Conservation (phyloP, 108 stramenopile genomes). For the Mayamaea pseudoterrestris region DNA sequence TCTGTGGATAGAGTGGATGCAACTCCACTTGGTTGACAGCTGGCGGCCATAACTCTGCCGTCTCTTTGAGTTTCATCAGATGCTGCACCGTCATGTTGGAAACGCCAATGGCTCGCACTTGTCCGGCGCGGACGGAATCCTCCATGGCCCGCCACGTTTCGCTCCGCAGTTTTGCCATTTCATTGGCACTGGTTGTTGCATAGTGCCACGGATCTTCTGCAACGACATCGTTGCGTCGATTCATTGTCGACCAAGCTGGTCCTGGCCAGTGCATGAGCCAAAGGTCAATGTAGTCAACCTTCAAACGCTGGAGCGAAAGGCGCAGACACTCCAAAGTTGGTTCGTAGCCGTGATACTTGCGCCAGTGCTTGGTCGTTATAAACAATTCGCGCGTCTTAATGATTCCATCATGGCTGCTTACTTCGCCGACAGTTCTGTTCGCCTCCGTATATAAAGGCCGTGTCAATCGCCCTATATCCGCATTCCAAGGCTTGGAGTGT, state of each 20-base stretch:
- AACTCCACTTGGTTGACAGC: conserved; percentile 80
- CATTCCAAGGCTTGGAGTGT: conserved; percentile 34
- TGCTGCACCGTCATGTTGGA: conserved; percentile 59
- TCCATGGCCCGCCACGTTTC: conserved; percentile 87
- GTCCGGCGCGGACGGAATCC: conserved; percentile 39
- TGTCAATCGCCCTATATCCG: conserved; percentile 61
- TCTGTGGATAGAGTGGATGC: conserved; percentile 67
- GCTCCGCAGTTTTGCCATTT: conserved; percentile 29
- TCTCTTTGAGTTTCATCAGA: conserved; percentile 28
- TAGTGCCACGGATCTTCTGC: conserved; percentile 32
- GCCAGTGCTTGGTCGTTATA: conserved; percentile 72
- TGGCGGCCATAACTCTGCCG: conserved; percentile 60
- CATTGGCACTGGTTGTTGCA: conserved; percentile 20
- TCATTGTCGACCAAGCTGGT: conserved; percentile 35
- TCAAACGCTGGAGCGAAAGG: conserved; percentile 42
- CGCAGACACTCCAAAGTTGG: conserved; percentile 40
- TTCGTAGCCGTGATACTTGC: conserved; percentile 71
- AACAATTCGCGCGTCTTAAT: conserved; percentile 29
- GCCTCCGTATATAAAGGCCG: conserved; percentile 69
- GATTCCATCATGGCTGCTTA: conserved; percentile 26
- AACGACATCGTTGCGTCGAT: conserved; percentile 18
- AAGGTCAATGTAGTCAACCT: conserved; percentile 43
- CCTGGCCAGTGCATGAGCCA: conserved; percentile 78
- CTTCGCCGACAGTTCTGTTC: conserved; percentile 60
- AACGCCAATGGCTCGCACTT: conserved; percentile 61